Evolutionary conservation across 164 flowering plant genomes (phyloP), one percentile per base, ranked within the genome.

Genomic region (Pachysandra terminalis): DNA sequence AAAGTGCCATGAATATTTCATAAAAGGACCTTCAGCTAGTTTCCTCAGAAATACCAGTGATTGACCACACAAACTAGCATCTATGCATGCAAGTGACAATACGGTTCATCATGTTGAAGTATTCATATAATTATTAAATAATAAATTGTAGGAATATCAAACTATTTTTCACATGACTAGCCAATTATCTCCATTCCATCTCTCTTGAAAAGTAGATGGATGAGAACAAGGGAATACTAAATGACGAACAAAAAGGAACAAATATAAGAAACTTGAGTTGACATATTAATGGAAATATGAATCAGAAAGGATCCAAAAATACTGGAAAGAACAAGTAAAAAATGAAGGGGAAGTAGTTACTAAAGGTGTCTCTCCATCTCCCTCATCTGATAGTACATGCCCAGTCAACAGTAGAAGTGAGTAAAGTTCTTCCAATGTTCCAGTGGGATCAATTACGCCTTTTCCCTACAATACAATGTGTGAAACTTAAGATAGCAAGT

Each of bases 301-400:
- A 27, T 24, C 52, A 23, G 55, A 19, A 17, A 1, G 3, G 56
- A 63, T 16, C 40, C 21, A 48, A 56, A n/a, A 61, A 55, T 17
- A 25, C 23, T 60, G 55, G 15, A 63, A 19, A 52, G 52, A 0
- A 52, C 51, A 40, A 32, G 25, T 58, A 58, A 54, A n/a, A n/a
- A n/a, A n/a, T n/a, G 22, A 56, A 19, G 40, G 41, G 22, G 45
- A 67, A 70, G 12, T 32, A 73, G 15, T 70, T 86, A 95, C 99
- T 94, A 80, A 65, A 25, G 97, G 96, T 27, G 89, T 89, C 75
- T 95, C 99, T 77, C 99, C 99, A 68, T 85, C 90, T 62, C 96
- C 98, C 72, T 85, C 88, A 77, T 95, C 99, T 3, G 97, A 93
- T 66, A 95, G 81, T 74, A 92, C 93, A 81, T 95, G 99, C n/a